Percentiles rank a stretch among this genome's conserved stretches.
Evolutionary conservation across 805 yeast genomes (phyloP).

Genomic region (Candida sakaeoensis): DNA sequence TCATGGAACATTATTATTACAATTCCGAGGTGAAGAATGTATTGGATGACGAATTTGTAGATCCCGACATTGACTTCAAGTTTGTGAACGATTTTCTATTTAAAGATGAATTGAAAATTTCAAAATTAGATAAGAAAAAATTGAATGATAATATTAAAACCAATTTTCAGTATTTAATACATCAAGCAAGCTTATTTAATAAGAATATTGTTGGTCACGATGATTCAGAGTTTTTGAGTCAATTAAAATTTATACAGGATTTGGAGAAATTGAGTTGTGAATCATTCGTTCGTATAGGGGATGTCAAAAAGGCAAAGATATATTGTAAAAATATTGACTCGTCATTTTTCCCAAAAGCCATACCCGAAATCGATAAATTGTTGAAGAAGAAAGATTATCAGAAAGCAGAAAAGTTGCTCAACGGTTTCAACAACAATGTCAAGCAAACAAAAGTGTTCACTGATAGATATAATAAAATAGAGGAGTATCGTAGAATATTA

Average conservation of each 20-base stretch:
- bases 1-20: slow-evolving; percentile 23
- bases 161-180: slow-evolving; percentile 40
- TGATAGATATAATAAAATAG: slow-evolving; percentile 29
- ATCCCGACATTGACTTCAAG: slow-evolving; percentile 18
- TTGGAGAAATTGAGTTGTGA: slow-evolving; percentile 41
- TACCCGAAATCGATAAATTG: slow-evolving; percentile 34
- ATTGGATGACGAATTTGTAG: slow-evolving; percentile 13
- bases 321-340: slow-evolving; percentile 23
- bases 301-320: slow-evolving; percentile 19
- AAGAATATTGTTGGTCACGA: slow-evolving; percentile 3
- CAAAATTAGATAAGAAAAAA: slow-evolving; percentile 22
- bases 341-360: slow-evolving; percentile 37
- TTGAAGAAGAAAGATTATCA: slow-evolving; percentile 27
- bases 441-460: slow-evolving; percentile 38
- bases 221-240: slow-evolving; percentile 7
- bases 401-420: slow-evolving; percentile 39
- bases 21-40: slow-evolving; percentile 23
- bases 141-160: slow-evolving; percentile 34
- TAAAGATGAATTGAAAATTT: slow-evolving; percentile 21
- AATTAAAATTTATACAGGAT: slow-evolving; percentile 25
- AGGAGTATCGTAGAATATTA: slow-evolving; percentile 19
- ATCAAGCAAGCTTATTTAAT: slow-evolving; percentile 19
- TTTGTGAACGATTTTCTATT: slow-evolving; percentile 24
- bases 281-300: slow-evolving; percentile 25
- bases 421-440: slow-evolving; percentile 29